phyloP scores from a whole-genome alignment of 2,329 filamentous ascomycete genomes.

The Penicillium sp. region DNA sequence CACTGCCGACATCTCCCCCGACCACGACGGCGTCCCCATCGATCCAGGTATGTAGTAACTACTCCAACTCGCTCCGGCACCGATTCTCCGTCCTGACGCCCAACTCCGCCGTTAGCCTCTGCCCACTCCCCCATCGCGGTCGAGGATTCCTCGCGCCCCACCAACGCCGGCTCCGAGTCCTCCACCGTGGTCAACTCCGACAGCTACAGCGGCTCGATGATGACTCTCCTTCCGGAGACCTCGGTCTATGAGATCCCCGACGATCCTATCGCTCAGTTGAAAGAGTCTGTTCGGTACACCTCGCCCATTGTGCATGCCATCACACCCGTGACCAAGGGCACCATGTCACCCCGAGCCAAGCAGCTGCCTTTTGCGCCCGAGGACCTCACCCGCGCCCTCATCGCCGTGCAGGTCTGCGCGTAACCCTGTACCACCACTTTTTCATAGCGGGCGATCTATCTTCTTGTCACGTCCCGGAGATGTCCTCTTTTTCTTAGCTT shows the following conservation, averaged over 20 bases:
- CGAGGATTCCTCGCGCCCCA: conserved; percentile 28
- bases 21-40: conserved; percentile 24
- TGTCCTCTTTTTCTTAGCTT: conserved; percentile 11
- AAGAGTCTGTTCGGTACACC: conserved; percentile 34
- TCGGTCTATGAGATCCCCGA: conserved; percentile 23
- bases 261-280: conserved; percentile 31
- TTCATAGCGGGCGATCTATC: too few species aligned
- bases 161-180: conserved; percentile 33
- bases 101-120: neutral
- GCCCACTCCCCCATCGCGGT: conserved; percentile 18
- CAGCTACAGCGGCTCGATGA: conserved; percentile 35
- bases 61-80: too few species aligned
- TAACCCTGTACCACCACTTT: conserved; percentile 8
- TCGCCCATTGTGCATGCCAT: conserved; percentile 31
- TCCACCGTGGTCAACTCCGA: conserved; percentile 37
- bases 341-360: conserved; percentile 25
- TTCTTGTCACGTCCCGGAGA: conserved; percentile 19
- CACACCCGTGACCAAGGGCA: conserved; percentile 21
- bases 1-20: conserved; percentile 21
- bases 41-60: conserved; percentile 24
- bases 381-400: conserved; percentile 38
- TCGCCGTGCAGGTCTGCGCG: conserved; percentile 35
- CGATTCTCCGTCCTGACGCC: conserved; percentile 8
- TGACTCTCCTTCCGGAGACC: conserved; percentile 34
- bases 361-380: conserved; percentile 35